Percentiles rank a stretch among this genome's conserved stretches.
Evolutionary conservation across 768 basidiomycete genomes (phyloP).

Genomic region (Rhodosporidiobolus sp.): DNA sequence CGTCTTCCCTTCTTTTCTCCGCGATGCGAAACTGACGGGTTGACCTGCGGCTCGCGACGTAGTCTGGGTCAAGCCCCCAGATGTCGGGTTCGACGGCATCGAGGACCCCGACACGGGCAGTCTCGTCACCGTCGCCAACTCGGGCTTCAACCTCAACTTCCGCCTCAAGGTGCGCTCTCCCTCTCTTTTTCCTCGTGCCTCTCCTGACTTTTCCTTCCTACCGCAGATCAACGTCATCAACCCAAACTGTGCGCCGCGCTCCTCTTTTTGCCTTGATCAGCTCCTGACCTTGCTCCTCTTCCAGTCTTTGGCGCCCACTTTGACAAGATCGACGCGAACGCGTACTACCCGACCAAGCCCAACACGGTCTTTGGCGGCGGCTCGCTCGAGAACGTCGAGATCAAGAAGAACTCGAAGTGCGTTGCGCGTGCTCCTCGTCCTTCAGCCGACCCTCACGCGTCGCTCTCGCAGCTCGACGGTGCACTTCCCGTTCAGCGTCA

Average conservation of each 20-base stretch:
- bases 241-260: conserved; percentile 41
- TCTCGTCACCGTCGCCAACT: conserved; percentile 22
- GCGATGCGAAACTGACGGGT: no score
- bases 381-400: conserved; percentile 33
- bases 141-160: conserved; percentile 42
- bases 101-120: conserved; percentile 34
- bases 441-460: background rate
- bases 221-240: conserved; percentile 43
- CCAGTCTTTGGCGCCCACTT: conserved; percentile 45
- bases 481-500: conserved; percentile 44
- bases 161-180: conserved; percentile 26
- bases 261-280: no score
- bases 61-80: conserved; percentile 46
- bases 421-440: background rate
- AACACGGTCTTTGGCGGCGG: conserved; percentile 39
- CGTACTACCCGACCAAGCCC: conserved; percentile 39
- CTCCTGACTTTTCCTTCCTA: no score
- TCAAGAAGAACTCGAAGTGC: conserved; percentile 40
- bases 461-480: conserved; percentile 21
- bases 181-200: background rate
- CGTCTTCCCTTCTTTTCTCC: background rate
- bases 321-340: conserved; percentile 40
- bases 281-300: background rate
- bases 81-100: conserved; percentile 43
- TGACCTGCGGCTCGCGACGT: background rate